These are phyloP conservation scores for Cladosporium velox DNA, from an alignment of 2,329 filamentous ascomycete species.

Conservation along the genomic window DNA sequence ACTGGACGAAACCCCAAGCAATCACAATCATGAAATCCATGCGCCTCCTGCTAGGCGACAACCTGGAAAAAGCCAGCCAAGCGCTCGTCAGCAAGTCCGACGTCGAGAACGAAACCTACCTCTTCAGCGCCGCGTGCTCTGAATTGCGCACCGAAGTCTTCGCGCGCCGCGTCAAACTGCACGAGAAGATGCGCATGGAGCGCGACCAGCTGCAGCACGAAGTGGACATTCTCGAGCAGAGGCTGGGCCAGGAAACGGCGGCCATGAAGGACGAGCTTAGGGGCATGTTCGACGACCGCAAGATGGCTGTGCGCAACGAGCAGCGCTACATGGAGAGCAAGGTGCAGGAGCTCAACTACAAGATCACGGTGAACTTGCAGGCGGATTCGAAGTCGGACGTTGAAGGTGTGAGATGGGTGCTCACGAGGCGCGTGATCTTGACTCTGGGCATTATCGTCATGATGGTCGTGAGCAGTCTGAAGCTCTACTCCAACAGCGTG, in stretches of 20 bases:
- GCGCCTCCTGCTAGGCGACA: conserved; percentile 71
- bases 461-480: conserved; percentile 46
- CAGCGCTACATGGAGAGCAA: conserved; percentile 81
- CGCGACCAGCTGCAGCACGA: conserved; percentile 88
- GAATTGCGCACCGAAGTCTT: conserved; percentile 86
- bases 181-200: conserved; percentile 80
- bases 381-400: conserved; percentile 91
- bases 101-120: conserved; percentile 89
- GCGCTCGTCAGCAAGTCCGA: conserved; percentile 86
- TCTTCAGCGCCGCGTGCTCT: conserved; percentile 91
- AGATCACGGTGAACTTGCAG: conserved; percentile 87
- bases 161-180: conserved; percentile 72
- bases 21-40: conserved; percentile 92
- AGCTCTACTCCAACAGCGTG: conserved; percentile 43
- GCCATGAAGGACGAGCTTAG: conserved; percentile 88
- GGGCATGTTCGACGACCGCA: conserved; percentile 93
- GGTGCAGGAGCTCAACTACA: conserved; percentile 91
- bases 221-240: conserved; percentile 86
- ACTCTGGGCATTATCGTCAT: conserved; percentile 55
- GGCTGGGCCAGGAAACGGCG: conserved; percentile 77
- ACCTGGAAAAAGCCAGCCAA: conserved; percentile 77
- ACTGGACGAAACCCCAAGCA: conserved; percentile 73
- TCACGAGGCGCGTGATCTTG: conserved; percentile 65
- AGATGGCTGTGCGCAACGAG: conserved; percentile 87
- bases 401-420: conserved; percentile 85